Percentiles rank a stretch among this genome's conserved stretches.
Conservation (phyloP, 2,329 filamentous ascomycete species). For the Cadophora luteo-olivacea region DNA sequence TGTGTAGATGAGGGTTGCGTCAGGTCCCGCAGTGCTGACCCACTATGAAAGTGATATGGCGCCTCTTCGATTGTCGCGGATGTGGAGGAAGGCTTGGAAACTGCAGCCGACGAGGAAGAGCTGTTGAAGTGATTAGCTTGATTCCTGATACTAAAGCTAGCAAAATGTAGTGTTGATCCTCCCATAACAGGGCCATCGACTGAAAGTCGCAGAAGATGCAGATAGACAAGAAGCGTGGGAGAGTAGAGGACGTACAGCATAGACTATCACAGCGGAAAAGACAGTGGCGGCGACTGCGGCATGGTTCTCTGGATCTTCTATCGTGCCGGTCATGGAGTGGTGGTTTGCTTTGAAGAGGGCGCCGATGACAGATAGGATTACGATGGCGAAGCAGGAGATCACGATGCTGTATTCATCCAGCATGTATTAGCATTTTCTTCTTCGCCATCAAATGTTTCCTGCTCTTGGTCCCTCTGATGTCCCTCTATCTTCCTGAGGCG, state of each 20-base stretch:
- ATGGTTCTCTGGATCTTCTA: slow-evolving; percentile 72
- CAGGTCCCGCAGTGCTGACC: not conserved
- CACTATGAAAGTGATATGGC: slow-evolving; percentile 72
- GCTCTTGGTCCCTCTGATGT: not conserved
- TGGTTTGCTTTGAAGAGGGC: slow-evolving; percentile 80
- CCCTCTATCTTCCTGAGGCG: too few relatives aligned
- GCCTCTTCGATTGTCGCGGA: slow-evolving; percentile 81
- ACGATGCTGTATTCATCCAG: slow-evolving; percentile 65
- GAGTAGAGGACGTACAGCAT: slow-evolving; percentile 69
- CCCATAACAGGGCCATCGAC: not conserved
- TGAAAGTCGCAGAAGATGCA: not conserved
- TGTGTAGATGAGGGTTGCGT: not conserved
- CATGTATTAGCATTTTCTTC: slow-evolving; percentile 13
- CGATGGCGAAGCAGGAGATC: slow-evolving; percentile 68
- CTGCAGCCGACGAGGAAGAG: slow-evolving; percentile 91
- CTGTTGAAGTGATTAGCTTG: slow-evolving; percentile 52
- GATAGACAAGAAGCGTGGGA: slow-evolving; percentile 6
- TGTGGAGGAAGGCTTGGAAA: slow-evolving; percentile 85
- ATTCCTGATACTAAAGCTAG: not conserved
- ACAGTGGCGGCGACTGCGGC: slow-evolving; percentile 82
- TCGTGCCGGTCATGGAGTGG: slow-evolving; percentile 82
- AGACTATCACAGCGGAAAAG: slow-evolving; percentile 87
- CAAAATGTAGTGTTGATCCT: not conserved
- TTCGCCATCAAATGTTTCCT: too few relatives aligned
- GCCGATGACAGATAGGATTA: slow-evolving; percentile 69